Percentiles rank a stretch among this genome's conserved stretches.
phyloP scores from a whole-genome alignment of 257 asterid genomes.

The Salvia miltiorrhiza region DNA sequence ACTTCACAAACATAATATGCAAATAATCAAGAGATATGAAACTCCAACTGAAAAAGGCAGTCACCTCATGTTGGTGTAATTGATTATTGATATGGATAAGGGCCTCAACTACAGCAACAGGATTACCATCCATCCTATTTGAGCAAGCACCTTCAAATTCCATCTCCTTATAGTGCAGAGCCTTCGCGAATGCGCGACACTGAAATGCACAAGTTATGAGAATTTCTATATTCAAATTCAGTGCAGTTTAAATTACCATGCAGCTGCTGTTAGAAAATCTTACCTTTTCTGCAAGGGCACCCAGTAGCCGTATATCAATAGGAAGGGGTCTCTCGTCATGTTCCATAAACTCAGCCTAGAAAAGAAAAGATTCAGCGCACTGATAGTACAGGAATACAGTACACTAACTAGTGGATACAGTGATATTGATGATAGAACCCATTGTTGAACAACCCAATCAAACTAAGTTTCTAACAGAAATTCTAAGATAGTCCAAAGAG shows the following conservation, averaged over 20 bases:
- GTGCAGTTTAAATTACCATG: background rate
- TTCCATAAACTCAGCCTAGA: conserved; percentile 99
- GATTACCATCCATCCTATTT: conserved; percentile 86
- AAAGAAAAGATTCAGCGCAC: conserved; percentile 16
- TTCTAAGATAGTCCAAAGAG: background rate
- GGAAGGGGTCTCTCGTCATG: conserved; percentile 98
- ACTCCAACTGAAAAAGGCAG: conserved; percentile 19
- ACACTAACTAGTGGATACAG: conserved; percentile 8
- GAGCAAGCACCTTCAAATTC: conserved; percentile 93
- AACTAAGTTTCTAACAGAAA: background rate
- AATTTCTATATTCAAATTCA: background rate
- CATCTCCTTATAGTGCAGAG: conserved; percentile 97
- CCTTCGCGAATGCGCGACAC: conserved; percentile 99
- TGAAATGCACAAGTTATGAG: conserved; percentile 37
- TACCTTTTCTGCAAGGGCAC: conserved; percentile 99
- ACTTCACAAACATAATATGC: conserved; percentile 12
- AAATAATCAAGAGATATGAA: conserved; percentile 11
- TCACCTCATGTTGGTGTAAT: conserved; percentile 95
- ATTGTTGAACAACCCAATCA: background rate
- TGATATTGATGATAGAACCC: background rate
- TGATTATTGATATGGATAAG: conserved; percentile 97
- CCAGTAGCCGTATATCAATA: conserved; percentile 93
- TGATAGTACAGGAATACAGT: conserved; percentile 9
- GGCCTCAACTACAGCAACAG: conserved; percentile 94
- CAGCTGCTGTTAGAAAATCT: conserved; percentile 22